Evolutionary conservation across 2,329 filamentous ascomycete species (phyloP), one percentile per base, ranked within the genome.

Genomic region (Ilyonectria robusta): DNA sequence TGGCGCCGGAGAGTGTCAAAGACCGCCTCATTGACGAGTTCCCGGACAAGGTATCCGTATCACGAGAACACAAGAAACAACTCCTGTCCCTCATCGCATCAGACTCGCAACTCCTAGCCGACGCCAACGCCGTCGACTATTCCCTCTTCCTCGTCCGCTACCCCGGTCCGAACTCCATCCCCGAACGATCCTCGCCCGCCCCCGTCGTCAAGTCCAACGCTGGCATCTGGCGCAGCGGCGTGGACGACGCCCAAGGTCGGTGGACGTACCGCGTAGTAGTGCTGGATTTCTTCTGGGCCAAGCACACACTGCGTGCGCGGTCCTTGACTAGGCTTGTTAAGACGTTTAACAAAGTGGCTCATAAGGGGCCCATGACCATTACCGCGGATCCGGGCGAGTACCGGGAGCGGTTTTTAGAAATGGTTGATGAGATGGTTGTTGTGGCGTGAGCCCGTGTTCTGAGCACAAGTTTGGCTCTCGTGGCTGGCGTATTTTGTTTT

Each of bases 231-330:
- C 84, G 91, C 11, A 86, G 82, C 0, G 92, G 92, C 0, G 74
- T 93, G 0, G 71, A 79, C 1, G 92, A 90, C 10, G 82, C 85
- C 0, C 89, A 93, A 72, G 88, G 88, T 0, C 88, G 88, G 71
- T 92, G 90, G 84, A 82, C 90, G 13, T 94, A 93, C 74, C 86
- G 92, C 3, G 90, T 87, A 4, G 86, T 91, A 0, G 80, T 94
- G 15, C 82, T 94, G 37, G 92, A 94, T 78, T 94, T 94, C 80
- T 93, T 94, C 82, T 94, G 92, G 92, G 88, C 91, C 0, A 93
- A 92, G 79, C 91, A 93, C 78, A 91, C 91, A 71, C 73, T 90
- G 0, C 90, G 89, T 60, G 89, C 92, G 1, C 88, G 86, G 77
- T 83, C 88, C 1, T 87, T 94, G 86, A 93, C 91, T 0, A 85